phyloP scores from a whole-genome alignment of 2,329 filamentous ascomycete species.

The Orbilia blumenaviensis region DNA sequence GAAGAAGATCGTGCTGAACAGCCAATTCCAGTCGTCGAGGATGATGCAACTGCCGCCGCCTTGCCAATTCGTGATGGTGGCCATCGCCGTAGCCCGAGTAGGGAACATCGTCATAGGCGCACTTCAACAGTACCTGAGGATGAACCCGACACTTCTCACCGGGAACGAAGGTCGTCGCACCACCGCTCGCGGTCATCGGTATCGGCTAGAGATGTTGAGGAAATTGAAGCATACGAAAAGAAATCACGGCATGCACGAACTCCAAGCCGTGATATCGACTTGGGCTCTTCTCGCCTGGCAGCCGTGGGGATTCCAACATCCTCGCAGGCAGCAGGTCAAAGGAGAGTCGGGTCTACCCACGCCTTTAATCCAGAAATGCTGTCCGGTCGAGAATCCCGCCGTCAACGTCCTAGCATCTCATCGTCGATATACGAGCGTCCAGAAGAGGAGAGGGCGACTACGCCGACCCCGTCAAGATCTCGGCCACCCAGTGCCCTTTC shows the following conservation, averaged over 20 bases:
- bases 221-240: constrained; percentile 30
- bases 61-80: constrained; percentile 49
- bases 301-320: constrained; percentile 52
- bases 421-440: constrained; percentile 45
- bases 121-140: constrained; percentile 53
- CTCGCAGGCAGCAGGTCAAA: constrained; percentile 40
- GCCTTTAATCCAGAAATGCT: constrained; percentile 26
- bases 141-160: constrained; percentile 48
- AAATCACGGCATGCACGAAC: constrained; percentile 42
- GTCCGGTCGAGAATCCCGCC: constrained; percentile 38
- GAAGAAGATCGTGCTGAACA: constrained; percentile 42
- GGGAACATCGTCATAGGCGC: constrained; percentile 53
- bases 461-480: constrained; percentile 33
- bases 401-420: constrained; percentile 45
- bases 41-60: constrained; percentile 36
- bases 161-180: constrained; percentile 40
- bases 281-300: constrained; percentile 44
- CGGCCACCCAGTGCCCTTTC: constrained; percentile 34
- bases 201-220: constrained; percentile 33
- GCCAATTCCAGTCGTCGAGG: constrained; percentile 32
- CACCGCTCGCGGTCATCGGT: constrained; percentile 49
- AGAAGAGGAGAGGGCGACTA: constrained; percentile 48
- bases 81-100: constrained; percentile 44
- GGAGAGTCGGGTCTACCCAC: constrained; percentile 45
- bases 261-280: constrained; percentile 36